Evolutionary conservation across 371 early-diverging fungal genomes (phyloP).

Genomic region (Blastocladiella emersonii): DNA sequence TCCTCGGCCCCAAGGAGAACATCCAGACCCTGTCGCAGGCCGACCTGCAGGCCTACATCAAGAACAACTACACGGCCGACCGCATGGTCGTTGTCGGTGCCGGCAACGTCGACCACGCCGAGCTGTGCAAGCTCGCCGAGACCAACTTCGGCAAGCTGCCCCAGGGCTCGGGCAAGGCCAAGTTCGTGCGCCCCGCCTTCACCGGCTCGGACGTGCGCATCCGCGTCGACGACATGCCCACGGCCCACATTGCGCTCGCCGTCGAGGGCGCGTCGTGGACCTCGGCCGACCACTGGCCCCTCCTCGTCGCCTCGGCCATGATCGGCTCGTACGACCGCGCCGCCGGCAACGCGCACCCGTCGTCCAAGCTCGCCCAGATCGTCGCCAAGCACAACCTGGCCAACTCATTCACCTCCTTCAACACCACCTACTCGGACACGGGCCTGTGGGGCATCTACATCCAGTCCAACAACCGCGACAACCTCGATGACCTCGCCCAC

Average conservation of each 20-base stretch:
- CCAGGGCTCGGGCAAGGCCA: slow-evolving; percentile 12
- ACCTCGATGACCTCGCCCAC: slow-evolving; percentile 73
- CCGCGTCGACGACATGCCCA: slow-evolving; percentile 64
- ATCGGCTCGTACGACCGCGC: slow-evolving; percentile 93
- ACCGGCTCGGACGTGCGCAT: slow-evolving; percentile 80
- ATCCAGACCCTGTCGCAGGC: slow-evolving; percentile 67
- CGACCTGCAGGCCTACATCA: slow-evolving; percentile 74
- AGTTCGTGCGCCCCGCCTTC: slow-evolving; percentile 49
- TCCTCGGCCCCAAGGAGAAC: slow-evolving; percentile 84
- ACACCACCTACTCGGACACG: slow-evolving; percentile 95
- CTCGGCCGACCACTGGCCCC: slow-evolving; percentile 85
- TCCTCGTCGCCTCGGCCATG: slow-evolving; percentile 85
- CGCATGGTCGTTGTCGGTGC: slow-evolving; percentile 91
- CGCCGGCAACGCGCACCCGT: slow-evolving; percentile 68
- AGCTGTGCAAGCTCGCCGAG: slow-evolving; percentile 77
- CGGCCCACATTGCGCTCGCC: slow-evolving; percentile 90
- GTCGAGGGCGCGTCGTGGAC: slow-evolving; percentile 93
- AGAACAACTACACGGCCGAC: slow-evolving; percentile 85
- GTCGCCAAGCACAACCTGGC: slow-evolving; percentile 73
- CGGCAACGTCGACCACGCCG: slow-evolving; percentile 88
- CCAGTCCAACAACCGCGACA: slow-evolving; percentile 61
- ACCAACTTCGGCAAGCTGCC: slow-evolving; percentile 71
- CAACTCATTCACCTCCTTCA: slow-evolving; percentile 95
- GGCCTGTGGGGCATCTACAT: slow-evolving; percentile 94
- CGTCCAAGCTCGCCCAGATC: slow-evolving; percentile 70